Evolutionary conservation across 1,139 yeast species (phyloP), one percentile per base, ranked within the genome.

Genomic region (Citeromyces hawaiiensis): DNA sequence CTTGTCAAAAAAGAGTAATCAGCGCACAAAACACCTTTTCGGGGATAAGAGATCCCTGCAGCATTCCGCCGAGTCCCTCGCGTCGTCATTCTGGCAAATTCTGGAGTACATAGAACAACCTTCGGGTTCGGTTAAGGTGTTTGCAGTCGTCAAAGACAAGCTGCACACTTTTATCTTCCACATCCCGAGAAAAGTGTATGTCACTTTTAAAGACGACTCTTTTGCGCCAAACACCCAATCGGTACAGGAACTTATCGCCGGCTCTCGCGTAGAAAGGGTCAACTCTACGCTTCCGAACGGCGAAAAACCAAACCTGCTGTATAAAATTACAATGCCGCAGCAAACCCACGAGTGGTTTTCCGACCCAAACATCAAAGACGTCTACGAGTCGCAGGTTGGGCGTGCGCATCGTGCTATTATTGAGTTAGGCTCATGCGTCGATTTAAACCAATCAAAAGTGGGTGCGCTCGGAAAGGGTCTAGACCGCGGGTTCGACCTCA

Each of bases 401-500:
- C 59, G 86, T 0, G 63, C 72, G 4, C 91, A 86, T 46, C 64
- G 96, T 37, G 87, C 87, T 0, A 69, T 87, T 33, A 70, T 93
- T 47, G 80, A 80, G 33, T 61, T 91, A 29, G 98, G 98, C 2
- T 68, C 78, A 19, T 66, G 73, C 9, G 83, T 91, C 21, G 67
- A 68, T 27, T 80, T 87, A 47, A 83, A 75, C 47, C 77, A 72
- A 45, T 68, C 83, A 0, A 65, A 68, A 41, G 75, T 86, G 14
- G 96, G 96, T 14, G 74, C 91, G 1, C 64, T 91, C n/a, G 94
- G 96, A 8, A 75, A 72, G 50, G 95, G 96, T 19, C 63, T 93
- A 45, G 87, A 85, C 48, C 70, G 72, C 44, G 98, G 98, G 0
- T 93, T 93, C 57, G 75, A 80, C 16, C 55, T 72, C 43, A 72